Evolutionary conservation across 257 asterid species (phyloP).

Genomic region (Echium plantagineum): DNA sequence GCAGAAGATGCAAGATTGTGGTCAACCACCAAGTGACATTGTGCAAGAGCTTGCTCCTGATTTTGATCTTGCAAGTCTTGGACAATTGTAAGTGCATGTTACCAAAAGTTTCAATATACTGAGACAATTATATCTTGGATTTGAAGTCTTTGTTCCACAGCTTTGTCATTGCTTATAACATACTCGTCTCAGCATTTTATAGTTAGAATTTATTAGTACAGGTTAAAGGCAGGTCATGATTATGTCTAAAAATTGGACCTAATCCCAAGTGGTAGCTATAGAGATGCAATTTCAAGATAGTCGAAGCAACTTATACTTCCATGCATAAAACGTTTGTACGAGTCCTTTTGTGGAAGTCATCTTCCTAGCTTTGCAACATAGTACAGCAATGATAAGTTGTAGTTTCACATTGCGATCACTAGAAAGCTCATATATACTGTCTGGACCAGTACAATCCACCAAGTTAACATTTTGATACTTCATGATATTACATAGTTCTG

Average conservation of each 20-base stretch:
- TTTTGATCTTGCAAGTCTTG: slow-evolving; percentile 60
- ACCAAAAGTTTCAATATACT: neutral
- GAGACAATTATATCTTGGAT: neutral
- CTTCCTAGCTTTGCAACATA: too few species aligned
- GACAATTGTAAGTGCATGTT: slow-evolving; percentile 59
- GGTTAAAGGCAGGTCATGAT: neutral
- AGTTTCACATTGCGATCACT: neutral
- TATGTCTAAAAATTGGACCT: too few species aligned
- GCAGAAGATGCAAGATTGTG: slow-evolving; percentile 99
- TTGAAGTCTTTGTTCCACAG: neutral
- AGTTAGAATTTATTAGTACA: too few species aligned
- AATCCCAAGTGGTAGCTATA: neutral
- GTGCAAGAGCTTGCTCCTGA: slow-evolving; percentile 90
- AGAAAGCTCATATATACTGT: neutral
- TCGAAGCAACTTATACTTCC: neutral
- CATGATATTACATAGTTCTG: too few species aligned
- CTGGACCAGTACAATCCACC: neutral
- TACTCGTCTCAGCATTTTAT: neutral
- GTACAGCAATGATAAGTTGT: neutral
- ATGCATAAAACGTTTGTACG: too few species aligned
- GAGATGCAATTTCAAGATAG: neutral
- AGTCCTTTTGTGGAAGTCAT: too few species aligned
- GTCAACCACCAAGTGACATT: slow-evolving; percentile 93
- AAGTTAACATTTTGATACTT: too few species aligned
- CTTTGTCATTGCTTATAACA: neutral